These are phyloP conservation scores for Clarireedia homoeocarpa DNA, from an alignment of 2,329 filamentous ascomycete genomes.

Conservation along the genomic window DNA sequence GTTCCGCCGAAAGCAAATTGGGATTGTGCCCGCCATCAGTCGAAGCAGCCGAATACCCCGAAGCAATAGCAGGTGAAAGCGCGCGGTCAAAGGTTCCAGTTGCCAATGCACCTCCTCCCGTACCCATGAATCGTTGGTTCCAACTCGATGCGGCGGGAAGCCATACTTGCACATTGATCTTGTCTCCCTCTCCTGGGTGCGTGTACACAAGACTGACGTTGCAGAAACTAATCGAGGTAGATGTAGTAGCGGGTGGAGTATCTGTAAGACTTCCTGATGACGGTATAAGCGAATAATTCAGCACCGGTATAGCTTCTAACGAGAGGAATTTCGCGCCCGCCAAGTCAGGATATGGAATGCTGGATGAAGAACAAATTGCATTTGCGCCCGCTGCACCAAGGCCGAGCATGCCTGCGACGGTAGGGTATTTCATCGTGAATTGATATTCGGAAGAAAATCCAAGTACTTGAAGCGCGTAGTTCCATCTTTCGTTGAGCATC, in stretches of 20 bases:
- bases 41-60: neutral
- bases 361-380: too few relatives aligned
- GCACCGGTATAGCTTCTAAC: neutral
- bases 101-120: neutral
- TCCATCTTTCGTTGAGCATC: too few relatives aligned
- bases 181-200: constrained; percentile 21
- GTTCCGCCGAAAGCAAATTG: neutral
- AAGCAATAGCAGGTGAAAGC: neutral
- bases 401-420: too few relatives aligned
- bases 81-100: neutral
- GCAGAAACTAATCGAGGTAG: constrained; percentile 1
- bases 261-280: neutral
- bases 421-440: too few relatives aligned
- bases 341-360: neutral
- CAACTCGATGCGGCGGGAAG: constrained; percentile 14
- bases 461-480: too few relatives aligned
- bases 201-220: constrained; percentile 16
- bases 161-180: constrained; percentile 21
- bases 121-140: constrained; percentile 6
- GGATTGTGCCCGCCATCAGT: constrained; percentile 5
- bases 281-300: neutral
- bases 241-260: neutral
- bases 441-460: too few relatives aligned
- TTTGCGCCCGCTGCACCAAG: too few relatives aligned
- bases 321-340: neutral